Evolutionary conservation across 331 rosid species (phyloP).

Genomic region (Erythrophleum ivorense): DNA sequence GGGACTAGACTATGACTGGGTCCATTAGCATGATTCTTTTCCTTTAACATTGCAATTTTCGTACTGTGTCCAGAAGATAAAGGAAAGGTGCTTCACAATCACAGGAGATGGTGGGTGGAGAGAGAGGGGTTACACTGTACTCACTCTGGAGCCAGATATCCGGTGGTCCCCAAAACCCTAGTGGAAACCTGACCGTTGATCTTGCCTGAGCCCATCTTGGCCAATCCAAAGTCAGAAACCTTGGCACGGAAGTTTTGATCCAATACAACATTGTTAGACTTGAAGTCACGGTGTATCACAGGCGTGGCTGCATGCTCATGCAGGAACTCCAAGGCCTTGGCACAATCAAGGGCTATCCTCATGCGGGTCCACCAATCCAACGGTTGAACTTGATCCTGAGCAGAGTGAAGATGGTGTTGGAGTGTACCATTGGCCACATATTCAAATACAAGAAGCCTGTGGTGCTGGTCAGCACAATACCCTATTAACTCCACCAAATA

Average conservation of each 20-base stretch:
- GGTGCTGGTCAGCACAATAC: constrained; percentile 94
- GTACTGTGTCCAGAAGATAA: constrained; percentile 36
- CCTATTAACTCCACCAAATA: constrained; percentile 88
- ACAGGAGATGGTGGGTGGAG: constrained; percentile 20
- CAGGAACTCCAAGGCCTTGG: constrained; percentile 82
- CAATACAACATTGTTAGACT: constrained; percentile 69
- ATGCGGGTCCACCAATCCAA: constrained; percentile 91
- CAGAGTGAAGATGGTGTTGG: constrained; percentile 68
- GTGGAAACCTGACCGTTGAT: constrained; percentile 89
- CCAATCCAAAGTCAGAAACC: constrained; percentile 86
- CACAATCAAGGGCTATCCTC: constrained; percentile 98
- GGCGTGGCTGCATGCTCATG: constrained; percentile 83
- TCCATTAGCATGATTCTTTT: constrained; percentile 55
- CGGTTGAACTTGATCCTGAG: constrained; percentile 47
- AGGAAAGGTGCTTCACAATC: constrained; percentile 39
- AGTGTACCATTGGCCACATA: constrained; percentile 80
- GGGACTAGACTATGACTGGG: constrained; percentile 45
- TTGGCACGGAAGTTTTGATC: constrained; percentile 85
- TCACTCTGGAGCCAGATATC: constrained; percentile 99
- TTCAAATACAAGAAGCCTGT: constrained; percentile 82
- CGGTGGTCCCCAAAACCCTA: constrained; percentile 90
- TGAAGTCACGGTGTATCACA: constrained; percentile 92
- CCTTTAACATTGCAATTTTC: constrained; percentile 35
- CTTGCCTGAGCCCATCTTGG: constrained; percentile 86
- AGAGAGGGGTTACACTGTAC: constrained; percentile 33